Evolutionary conservation across 140 eudicot species (phyloP), one percentile per base, ranked within the genome.

Genomic region (Ambrosia hybrid): DNA sequence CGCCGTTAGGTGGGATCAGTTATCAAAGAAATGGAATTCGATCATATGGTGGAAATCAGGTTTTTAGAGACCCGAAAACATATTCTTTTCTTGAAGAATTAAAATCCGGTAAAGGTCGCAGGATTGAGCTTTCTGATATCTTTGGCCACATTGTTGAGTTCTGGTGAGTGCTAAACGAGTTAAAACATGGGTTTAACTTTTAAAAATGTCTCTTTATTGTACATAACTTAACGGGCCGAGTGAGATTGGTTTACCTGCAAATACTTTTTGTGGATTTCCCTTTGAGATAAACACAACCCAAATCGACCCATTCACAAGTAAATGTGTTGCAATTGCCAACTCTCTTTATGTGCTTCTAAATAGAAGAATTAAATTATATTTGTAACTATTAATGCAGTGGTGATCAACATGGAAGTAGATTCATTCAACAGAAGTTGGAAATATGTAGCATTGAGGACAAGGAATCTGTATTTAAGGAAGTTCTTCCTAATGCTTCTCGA

Each of bases 401-500:
- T 36, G 97, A 91, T 86, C 97, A 91, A 72, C 90, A 88, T 72
- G 97, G 97, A 76, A 91, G 97, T 66, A 83, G 97, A 70, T 91
- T 91, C 74, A 91, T 88, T 76, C 97, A 88, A 65, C 97, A 88
- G 85, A 87, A 88, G 82, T 63, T 91, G 77, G 95, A 87, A 81
- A 75, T 60, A 4, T 85, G 92, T 76, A 78, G 87, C 65, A 48
- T 37, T 26, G 88, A 85, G 77, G 97, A 88, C 73, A 91, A 91
- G 67, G 85, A 73, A 63, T 78, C 80, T 41, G 90, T 91, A 5
- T 88, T 91, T 64, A 81, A 80, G 71, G 92, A 91, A 84, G 89
- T 91, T 72, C 80, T 91, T 52, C 97, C 93, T 12, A 79, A 76
- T 73, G 90, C 97, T 65, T 73, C 89, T 70, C 73, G 73, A 59